phyloP scores from a whole-genome alignment of 305 asterid genomes.

The Plantago coronopus region DNA sequence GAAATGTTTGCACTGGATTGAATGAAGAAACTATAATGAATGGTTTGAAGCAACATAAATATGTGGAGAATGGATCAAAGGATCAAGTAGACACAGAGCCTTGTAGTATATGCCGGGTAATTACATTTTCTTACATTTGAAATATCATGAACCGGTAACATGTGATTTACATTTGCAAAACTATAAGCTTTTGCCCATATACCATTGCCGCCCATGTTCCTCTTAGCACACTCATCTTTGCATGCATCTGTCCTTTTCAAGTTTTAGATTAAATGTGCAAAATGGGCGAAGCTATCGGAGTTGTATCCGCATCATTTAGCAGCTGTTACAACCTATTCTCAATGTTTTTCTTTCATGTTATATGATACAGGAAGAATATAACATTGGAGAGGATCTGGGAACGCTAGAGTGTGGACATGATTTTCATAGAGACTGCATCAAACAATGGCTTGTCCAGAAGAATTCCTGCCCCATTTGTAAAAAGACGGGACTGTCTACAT shows the following conservation, averaged over 20 bases:
- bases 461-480: constrained; percentile 86
- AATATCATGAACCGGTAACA: neutral
- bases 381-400: constrained; percentile 58
- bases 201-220: too few relatives aligned
- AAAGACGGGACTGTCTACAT: constrained; percentile 57
- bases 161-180: neutral
- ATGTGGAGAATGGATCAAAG: constrained; percentile 22
- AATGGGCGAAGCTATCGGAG: neutral
- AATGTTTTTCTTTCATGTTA: neutral
- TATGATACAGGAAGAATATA: constrained; percentile 71
- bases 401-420: constrained; percentile 76
- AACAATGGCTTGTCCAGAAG: constrained; percentile 76
- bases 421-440: constrained; percentile 68
- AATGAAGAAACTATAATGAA: constrained; percentile 54
- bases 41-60: constrained; percentile 54
- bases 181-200: neutral
- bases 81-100: constrained; percentile 53
- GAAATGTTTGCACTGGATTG: constrained; percentile 80
- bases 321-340: neutral
- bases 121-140: constrained; percentile 10
- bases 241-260: too few relatives aligned
- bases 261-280: too few relatives aligned
- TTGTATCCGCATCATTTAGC: neutral
- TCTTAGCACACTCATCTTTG: neutral
- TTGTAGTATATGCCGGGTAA: constrained; percentile 90